Base-by-base conservation (phyloP, 2,329 filamentous ascomycete genomes). In the Cytospora piceicola region DNA sequence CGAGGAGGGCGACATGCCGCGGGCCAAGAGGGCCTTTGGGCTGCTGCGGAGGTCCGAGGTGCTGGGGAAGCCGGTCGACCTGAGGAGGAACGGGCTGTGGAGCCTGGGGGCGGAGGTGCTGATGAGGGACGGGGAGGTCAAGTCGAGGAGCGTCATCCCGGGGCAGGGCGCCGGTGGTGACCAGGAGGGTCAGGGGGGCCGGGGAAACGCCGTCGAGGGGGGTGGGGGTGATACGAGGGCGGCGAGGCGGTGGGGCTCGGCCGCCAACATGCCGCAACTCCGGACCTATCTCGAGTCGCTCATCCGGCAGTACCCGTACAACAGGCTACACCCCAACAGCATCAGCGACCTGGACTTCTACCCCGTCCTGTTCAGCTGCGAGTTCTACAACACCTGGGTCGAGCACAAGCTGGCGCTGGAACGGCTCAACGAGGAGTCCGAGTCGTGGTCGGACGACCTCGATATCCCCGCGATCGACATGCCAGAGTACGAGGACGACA, bases 71-170 rank as follows among this genome's bases (percentile, higher is more conserved):
- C 78, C 79, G 8, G 81, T 94, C 24, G 92, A 97, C 74, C 76
- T 94, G 57, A 85, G 93, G 49, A 81, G 81, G 24, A 83, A 89
- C 72, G 85, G 87, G 42, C 84, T 90, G 69, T 97, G 94, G 94
- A 89, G 89, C 17, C 84, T 97, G 54, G 93, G 92, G 0, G 92
- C 92, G 2, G 94, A 97, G 77, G 86, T 97, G 24, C 78, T 97
- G 64, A 87, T 96, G 78, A 85, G 90, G 20, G 78, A 82, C 32
- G 82, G 81, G 8, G 73, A 78, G 72, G 70, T 27, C 22, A 49
- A 39, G 27, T 39, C 58, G 56, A 29, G 56, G 56, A 61, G 39
- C 52, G 56, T 64, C 12, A 3, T 34, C 12, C 36, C 30, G 68
- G 63, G 68, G 75, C 64, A 69, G 68, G 27, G 30, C 57, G 32